Evolutionary conservation across 2,329 filamentous ascomycete species (phyloP), one percentile per base, ranked within the genome.

Genomic region (Cordyceps javanica): DNA sequence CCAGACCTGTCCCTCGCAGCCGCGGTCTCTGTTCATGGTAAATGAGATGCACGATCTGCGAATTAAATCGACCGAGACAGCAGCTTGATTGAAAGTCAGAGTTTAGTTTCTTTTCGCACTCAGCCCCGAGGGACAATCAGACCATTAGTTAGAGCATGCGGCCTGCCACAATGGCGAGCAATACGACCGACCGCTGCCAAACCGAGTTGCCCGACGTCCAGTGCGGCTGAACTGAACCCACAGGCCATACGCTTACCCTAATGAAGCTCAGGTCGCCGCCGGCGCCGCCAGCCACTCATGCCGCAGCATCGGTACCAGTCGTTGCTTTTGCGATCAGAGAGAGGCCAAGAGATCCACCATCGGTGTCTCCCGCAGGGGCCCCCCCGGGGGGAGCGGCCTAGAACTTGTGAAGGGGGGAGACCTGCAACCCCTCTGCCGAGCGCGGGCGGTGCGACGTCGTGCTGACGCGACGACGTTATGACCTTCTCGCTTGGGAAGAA

Each of bases 281-380:
- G 3, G 13, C 11, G 9, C 28, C 30, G 34, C 23, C 41, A 46
- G 53, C 46, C 55, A 57, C 36, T 57, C 21, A 32, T 14, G 28
- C 36, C 36, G 46, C 55, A 51, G 36, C 28, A 44, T 57, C 55
- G 38, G 28, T 3, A 19, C 36, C 54, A n/a, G n/a, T n/a, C 44
- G 44, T 49, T 48, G 42, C 42, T 16, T 13, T 16, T 42, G 34
- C 55, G 55, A 57, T 57, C 45, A 19, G 11, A 50, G 54, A 19
- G 11, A 50, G 54, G 44, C 44, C 45, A 57, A 50, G 53, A 55
- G 53, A 55, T 55, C 53, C 53, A 48, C 54, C 54, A 57, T 57
- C 36, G 38, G 45, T 38, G 6, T 25, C 3, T 41, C 23, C 49
- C 49, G 48, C 8, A n/a, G 30, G 45, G 38, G 7, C 16, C 38